phyloP scores from a whole-genome alignment of 768 basidiomycete genomes.

The Strobilomyces confusus region DNA sequence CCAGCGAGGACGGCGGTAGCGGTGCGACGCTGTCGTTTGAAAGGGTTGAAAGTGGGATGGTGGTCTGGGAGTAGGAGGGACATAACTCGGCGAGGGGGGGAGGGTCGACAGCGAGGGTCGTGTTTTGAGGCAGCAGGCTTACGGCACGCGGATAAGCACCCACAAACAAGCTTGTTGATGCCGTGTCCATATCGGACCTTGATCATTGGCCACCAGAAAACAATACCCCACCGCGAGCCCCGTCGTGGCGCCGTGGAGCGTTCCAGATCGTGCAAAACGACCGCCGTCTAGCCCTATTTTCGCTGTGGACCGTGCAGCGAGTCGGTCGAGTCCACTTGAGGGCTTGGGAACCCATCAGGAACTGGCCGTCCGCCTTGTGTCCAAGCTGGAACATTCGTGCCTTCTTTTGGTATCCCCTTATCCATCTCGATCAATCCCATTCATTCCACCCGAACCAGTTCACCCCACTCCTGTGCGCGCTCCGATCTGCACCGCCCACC shows the following conservation, averaged over 20 bases:
- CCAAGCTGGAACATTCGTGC: constrained; percentile 17
- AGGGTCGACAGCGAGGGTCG: constrained; percentile 18
- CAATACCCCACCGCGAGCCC: neutral
- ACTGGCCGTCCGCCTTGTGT: constrained; percentile 24
- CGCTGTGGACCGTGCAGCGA: neutral
- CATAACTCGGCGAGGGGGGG: constrained; percentile 15
- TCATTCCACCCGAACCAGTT: constrained; percentile 14
- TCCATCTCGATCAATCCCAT: constrained; percentile 24
- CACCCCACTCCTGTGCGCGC: constrained; percentile 7
- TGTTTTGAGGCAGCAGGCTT: constrained; percentile 30
- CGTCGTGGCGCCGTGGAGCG: neutral
- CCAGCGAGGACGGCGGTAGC: constrained; percentile 78
- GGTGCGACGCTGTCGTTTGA: constrained; percentile 48
- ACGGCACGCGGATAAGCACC: constrained; percentile 36
- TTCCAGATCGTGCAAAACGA: neutral
- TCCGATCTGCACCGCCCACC: constrained; percentile 14
- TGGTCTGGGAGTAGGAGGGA: constrained; percentile 18
- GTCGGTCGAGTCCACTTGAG: neutral
- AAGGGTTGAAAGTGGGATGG: constrained; percentile 14
- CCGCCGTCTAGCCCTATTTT: neutral
- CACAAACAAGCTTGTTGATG: constrained; percentile 34
- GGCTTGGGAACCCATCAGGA: constrained; percentile 31
- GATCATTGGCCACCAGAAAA: neutral
- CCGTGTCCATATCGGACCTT: constrained; percentile 28
- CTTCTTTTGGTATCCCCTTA: constrained; percentile 13